Evolutionary conservation across 208 protist genomes (phyloP).

Genomic region (Crithidia bombi): DNA sequence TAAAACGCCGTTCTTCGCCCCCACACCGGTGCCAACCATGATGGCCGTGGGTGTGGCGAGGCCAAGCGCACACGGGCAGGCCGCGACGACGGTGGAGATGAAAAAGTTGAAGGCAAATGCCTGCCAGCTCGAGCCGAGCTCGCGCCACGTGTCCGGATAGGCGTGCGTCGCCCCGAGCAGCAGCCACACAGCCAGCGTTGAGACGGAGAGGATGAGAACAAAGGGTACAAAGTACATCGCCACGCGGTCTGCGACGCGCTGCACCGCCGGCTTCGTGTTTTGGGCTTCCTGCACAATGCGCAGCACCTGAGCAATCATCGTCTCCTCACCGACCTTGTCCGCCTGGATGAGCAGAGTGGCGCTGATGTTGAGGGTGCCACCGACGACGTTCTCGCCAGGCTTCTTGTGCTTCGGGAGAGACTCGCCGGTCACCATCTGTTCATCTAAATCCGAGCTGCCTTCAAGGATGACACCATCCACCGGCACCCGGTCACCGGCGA

Average conservation of each 20-base stretch:
- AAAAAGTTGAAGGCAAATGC: constrained; percentile 95
- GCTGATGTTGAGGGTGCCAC: constrained; percentile 82
- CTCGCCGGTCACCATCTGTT: constrained; percentile 96
- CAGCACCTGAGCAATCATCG: constrained; percentile 94
- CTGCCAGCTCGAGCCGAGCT: constrained; percentile 34
- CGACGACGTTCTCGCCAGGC: constrained; percentile 61
- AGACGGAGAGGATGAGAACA: constrained; percentile 87
- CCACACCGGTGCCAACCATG: constrained; percentile 97
- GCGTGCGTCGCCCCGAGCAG: constrained; percentile 56
- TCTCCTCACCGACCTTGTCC: constrained; percentile 84
- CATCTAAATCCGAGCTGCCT: constrained; percentile 91
- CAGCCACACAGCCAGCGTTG: constrained; percentile 93
- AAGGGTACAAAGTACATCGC: constrained; percentile 94
- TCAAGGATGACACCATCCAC: constrained; percentile 90
- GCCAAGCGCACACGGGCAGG: constrained; percentile 97
- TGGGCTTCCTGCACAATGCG: constrained; percentile 97
- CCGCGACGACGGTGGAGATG: constrained; percentile 95
- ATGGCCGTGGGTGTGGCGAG: constrained; percentile 97
- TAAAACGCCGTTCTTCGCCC: constrained; percentile 88
- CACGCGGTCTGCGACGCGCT: constrained; percentile 91
- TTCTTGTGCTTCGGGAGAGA: constrained; percentile 73
- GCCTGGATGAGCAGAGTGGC: constrained; percentile 66
- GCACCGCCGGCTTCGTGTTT: constrained; percentile 94
- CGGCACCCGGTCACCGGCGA: constrained; percentile 90
- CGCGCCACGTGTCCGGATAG: constrained; percentile 74